Evolutionary conservation across 192 early-diverging fungal genomes (phyloP), one percentile per base, ranked within the genome.

Genomic region (Entomortierella parvispora): DNA sequence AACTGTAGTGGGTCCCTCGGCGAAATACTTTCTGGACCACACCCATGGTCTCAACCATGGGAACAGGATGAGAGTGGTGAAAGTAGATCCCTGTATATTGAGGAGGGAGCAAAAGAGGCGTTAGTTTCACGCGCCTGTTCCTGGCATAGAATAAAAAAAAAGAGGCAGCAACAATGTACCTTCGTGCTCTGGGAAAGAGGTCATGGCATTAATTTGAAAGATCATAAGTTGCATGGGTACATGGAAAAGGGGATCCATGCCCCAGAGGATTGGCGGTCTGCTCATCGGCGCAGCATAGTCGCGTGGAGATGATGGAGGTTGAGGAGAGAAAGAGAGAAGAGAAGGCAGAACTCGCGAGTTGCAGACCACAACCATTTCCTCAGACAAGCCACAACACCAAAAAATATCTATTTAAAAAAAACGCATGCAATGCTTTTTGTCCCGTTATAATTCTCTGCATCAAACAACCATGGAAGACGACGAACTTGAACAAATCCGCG

Each of bases 401-500:
- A 56, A 29, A 56, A 53, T 0, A 2, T 17, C 15, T 14, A 56
- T n/a, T 34, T 34, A 58, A 45, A 56, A 37, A 22, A 22, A 22
- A 33, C 4, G 22, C 14, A 20, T 49, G 20, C 31, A 62, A 34
- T 50, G 18, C 45, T 34, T 67, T 56, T 46, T 52, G 46, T 32
- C 23, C 17, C 54, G 2, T 26, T 26, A 65, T 33, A 37, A n/a
- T n/a, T n/a, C n/a, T n/a, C n/a, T 33, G 26, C 53, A 67, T 47
- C 15, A n/a, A 44, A 59, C 47, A 65, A 75, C 56, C 58, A 91
- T 91, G 92, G 89, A 86, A 61, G 91, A 92, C 87, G 88, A 90
- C 79, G 93, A 95, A 70, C 87, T 95, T 31, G 84, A 84, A 74
- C 86, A 87, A 50, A 92, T 95, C 69, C 85, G 93, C 53, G 90